Evolutionary conservation across 2,329 filamentous ascomycete species (phyloP), one percentile per base, ranked within the genome.

Genomic region (Fonsecaea pedrosoi): DNA sequence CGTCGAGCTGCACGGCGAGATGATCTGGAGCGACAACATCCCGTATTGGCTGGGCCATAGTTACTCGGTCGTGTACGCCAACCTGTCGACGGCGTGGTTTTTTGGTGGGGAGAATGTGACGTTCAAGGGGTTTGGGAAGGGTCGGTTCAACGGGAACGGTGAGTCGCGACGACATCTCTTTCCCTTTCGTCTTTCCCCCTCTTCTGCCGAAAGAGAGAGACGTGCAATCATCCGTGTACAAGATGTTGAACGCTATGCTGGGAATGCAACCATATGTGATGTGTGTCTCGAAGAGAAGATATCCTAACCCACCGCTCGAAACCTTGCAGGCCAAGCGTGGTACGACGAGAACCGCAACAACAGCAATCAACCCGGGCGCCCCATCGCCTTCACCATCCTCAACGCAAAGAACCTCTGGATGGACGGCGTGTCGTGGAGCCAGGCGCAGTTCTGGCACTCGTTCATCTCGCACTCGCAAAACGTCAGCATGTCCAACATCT

Each of bases 11-110:
- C 83, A 84, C 72, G 87, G 86, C 25, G 83, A 82, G 25, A 82
- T 90, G 21, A 80, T 84, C 64, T 91, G 91, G 78, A 86, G 84
- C 63, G 84, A 88, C 59, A 87, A 92, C 74, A 88, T 87, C 1
- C 83, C 86, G 70, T 91, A 91, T 77, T 91, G 89, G 89, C 83
- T 88, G 69, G 82, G 81, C 8, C 83, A 90, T 72, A 82, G 83
- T 50, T 91, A 90, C 81, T 83, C 84, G 63, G 87, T 88, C 32
- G 80, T 79, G 5, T 92, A 86, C 78, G 89, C 91, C 72, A 90
- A 90, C 69, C 84, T 85, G 4, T 88, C 86, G 0, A 86, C 86
- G 1, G 90, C 90, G 80, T 90, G 88, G 82, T 84, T 87, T 74
- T 82, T 89, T 42, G 88, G 89, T 48, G 89, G 89, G 35, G 79